Conservation (phyloP, 768 basidiomycete genomes). For the Termitomyces sp. region DNA sequence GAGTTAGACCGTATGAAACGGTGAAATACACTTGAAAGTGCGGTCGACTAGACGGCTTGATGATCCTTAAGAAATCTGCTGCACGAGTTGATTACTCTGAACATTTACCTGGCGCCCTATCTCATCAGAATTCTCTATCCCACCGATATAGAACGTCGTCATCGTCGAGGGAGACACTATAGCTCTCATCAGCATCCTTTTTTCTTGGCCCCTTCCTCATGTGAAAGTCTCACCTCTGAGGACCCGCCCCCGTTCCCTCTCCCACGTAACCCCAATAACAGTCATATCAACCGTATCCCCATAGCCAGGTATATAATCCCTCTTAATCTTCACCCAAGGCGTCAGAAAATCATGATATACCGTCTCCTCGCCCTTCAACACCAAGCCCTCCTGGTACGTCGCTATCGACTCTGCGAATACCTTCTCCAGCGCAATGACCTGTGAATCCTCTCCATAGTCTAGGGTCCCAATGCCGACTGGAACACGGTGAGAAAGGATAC, state of each 20-base stretch:
- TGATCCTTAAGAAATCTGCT: background rate
- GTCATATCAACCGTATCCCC: conserved; percentile 81
- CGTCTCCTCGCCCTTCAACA: conserved; percentile 72
- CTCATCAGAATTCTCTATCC: conserved; percentile 43
- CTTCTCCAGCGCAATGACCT: conserved; percentile 6
- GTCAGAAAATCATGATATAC: conserved; percentile 55
- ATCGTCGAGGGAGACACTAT: conserved; percentile 64
- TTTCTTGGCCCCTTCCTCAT: background rate
- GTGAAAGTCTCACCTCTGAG: conserved; percentile 52
- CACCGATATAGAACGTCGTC: conserved; percentile 81
- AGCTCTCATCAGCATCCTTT: background rate
- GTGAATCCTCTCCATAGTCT: background rate
- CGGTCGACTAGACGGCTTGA: conserved; percentile 39
- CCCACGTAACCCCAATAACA: conserved; percentile 75
- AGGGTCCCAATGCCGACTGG: conserved; percentile 33
- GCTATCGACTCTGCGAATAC: conserved; percentile 47
- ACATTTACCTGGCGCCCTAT: conserved; percentile 32
- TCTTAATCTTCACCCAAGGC: conserved; percentile 87
- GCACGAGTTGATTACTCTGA: background rate
- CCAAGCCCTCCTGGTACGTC: conserved; percentile 59
- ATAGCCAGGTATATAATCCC: conserved; percentile 81
- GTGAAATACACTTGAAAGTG: conserved; percentile 74
- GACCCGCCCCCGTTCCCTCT: conserved; percentile 69
- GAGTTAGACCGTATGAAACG: conserved; percentile 66
- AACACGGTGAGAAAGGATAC: conserved; percentile 55